Conservation (phyloP, 1,284 basidiomycete species). For the Ustilago sp. region DNA sequence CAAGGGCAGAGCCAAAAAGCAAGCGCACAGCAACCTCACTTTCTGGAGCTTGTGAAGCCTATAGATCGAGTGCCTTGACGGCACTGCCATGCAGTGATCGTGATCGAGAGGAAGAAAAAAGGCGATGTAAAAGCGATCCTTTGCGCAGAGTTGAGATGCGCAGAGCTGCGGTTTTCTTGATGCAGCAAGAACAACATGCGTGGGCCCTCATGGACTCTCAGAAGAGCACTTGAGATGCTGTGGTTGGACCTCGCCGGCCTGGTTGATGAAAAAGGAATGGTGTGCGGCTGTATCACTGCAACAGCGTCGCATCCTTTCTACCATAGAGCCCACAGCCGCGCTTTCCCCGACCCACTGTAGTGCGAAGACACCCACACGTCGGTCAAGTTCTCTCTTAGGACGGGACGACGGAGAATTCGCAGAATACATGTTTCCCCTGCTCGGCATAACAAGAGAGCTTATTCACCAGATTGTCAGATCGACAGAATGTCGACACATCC, state of each 20-base stretch:
- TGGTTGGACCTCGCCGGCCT: background rate
- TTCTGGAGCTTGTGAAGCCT: too few relatives aligned
- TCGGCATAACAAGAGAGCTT: background rate
- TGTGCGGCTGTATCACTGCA: background rate
- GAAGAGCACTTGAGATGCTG: background rate
- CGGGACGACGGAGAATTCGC: background rate
- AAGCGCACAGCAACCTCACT: too few relatives aligned
- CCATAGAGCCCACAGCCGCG: too few relatives aligned
- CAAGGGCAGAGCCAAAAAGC: too few relatives aligned
- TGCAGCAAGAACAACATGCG: background rate
- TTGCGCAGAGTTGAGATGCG: background rate
- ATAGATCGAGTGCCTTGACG: too few relatives aligned
- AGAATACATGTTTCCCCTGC: background rate
- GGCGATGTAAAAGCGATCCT: too few relatives aligned
- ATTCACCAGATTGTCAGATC: background rate
- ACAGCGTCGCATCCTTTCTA: background rate
- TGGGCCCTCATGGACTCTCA: background rate
- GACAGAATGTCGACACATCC: background rate
- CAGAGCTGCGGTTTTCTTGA: background rate
- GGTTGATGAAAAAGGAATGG: background rate
- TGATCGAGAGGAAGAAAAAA: too few relatives aligned
- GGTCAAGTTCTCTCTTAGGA: background rate
- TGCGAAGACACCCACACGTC: background rate
- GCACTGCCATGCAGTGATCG: too few relatives aligned
- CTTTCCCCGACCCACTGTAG: too few relatives aligned